Evolutionary conservation across 1,139 yeast species (phyloP).

Genomic region (Geotrichum aggregatum): DNA sequence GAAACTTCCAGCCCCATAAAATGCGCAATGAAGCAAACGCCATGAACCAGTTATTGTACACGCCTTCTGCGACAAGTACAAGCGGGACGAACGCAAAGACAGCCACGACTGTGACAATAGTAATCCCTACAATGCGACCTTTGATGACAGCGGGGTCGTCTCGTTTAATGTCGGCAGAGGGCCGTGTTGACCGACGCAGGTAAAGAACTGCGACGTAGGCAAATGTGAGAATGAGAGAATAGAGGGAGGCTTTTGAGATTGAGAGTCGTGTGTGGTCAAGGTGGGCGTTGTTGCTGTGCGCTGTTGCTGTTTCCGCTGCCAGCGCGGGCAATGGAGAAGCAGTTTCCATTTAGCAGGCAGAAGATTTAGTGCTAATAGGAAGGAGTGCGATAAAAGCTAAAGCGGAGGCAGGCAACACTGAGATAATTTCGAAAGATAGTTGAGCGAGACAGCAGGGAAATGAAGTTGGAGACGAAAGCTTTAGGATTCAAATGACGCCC

Average conservation of each 20-base stretch:
- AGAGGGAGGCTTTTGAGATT: constrained; percentile 7
- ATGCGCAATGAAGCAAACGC: constrained; percentile 31
- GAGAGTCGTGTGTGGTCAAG: not conserved
- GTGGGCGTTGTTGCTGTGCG: too few relatives aligned
- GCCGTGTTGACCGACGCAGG: constrained; percentile 32
- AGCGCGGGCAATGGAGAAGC: too few relatives aligned
- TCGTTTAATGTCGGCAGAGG: constrained; percentile 30
- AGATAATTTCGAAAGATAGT: too few relatives aligned
- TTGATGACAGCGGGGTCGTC: constrained; percentile 41
- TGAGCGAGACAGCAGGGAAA: too few relatives aligned
- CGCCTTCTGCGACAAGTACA: constrained; percentile 21
- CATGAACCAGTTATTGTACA: constrained; percentile 26
- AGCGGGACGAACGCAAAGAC: constrained; percentile 35
- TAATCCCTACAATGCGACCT: constrained; percentile 40
- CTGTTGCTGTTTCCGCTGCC: too few relatives aligned
- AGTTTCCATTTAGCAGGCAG: too few relatives aligned
- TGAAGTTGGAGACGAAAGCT: too few relatives aligned
- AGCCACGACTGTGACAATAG: constrained; percentile 36
- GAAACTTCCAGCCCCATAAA: constrained; percentile 35
- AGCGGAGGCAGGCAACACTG: too few relatives aligned
- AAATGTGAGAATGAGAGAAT: constrained; percentile 15
- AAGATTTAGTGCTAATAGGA: too few relatives aligned
- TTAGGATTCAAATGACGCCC: too few relatives aligned
- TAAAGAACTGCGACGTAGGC: constrained; percentile 37
- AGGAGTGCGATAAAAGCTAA: too few relatives aligned